Percentiles rank a stretch among this genome's conserved stretches.
phyloP scores from a whole-genome alignment of 2,329 filamentous ascomycete genomes.

The Microascus cirrosus region DNA sequence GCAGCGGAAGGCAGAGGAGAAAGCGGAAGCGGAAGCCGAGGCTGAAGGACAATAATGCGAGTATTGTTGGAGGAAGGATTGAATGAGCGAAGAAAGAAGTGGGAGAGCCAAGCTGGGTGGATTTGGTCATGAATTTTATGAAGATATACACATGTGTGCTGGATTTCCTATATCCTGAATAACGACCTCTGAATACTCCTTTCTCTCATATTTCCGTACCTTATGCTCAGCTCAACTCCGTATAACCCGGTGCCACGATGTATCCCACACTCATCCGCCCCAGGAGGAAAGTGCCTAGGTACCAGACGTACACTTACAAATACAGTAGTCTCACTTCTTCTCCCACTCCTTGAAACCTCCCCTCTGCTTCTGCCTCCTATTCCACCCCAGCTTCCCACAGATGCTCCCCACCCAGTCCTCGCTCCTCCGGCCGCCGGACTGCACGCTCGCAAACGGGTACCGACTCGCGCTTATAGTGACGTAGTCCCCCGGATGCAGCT shows the following conservation, averaged over 20 bases:
- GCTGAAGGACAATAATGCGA: background rate
- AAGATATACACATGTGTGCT: background rate
- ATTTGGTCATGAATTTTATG: background rate
- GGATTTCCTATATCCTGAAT: background rate
- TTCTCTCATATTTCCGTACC: background rate
- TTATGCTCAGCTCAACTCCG: background rate
- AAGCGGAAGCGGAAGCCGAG: slow-evolving; percentile 7
- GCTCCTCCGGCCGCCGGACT: slow-evolving; percentile 55
- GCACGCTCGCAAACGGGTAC: slow-evolving; percentile 69
- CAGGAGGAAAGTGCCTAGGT: background rate
- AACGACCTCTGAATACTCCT: background rate
- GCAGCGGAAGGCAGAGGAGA: slow-evolving; percentile 27
- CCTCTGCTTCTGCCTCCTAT: slow-evolving; percentile 69
- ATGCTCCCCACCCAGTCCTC: slow-evolving; percentile 81
- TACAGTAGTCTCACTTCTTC: background rate
- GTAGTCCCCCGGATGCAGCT: slow-evolving; percentile 69
- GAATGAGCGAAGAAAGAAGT: background rate
- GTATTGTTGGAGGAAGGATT: background rate
- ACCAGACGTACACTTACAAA: background rate
- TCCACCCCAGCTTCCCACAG: slow-evolving; percentile 69
- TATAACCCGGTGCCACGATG: background rate
- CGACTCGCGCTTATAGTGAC: slow-evolving; percentile 73
- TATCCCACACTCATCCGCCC: background rate
- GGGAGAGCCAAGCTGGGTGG: background rate
- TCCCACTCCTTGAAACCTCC: slow-evolving; percentile 11